phyloP scores from a whole-genome alignment of 345 rosid species.

The Sisymbrium altissimum region DNA sequence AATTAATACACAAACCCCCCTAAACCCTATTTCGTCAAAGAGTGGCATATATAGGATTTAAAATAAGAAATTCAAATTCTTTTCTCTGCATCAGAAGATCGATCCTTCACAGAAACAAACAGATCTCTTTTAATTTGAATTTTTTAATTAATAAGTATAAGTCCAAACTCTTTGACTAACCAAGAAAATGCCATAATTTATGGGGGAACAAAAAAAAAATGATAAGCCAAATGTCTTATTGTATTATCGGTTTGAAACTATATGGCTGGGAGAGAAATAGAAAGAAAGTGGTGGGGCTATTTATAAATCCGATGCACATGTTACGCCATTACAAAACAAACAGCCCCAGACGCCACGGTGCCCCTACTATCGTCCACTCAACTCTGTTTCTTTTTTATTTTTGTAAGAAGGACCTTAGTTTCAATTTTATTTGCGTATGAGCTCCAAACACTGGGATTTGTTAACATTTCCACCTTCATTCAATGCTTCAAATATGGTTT shows the following conservation, averaged over 20 bases:
- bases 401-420: slow-evolving; percentile 6
- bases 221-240: background rate
- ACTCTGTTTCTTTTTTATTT: background rate
- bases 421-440: background rate
- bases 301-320: slow-evolving; percentile 24
- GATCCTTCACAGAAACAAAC: background rate
- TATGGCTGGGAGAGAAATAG: slow-evolving; percentile 4
- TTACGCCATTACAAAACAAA: slow-evolving; percentile 15
- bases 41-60: background rate
- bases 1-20: background rate
- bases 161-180: background rate
- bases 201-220: background rate
- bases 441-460: background rate
- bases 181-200: background rate
- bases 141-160: background rate
- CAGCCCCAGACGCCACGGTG: slow-evolving; percentile 14
- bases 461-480: background rate
- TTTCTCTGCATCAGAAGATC: background rate
- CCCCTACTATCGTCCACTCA: slow-evolving; percentile 15
- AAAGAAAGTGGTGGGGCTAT: slow-evolving; percentile 24
- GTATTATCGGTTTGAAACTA: background rate
- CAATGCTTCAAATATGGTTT: background rate
- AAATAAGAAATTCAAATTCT: background rate
- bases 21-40: background rate
- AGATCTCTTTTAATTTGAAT: background rate